Evolutionary conservation across 352 stramenopile species (phyloP), one percentile per base, ranked within the genome.

Genomic region (Pythium biforme): DNA sequence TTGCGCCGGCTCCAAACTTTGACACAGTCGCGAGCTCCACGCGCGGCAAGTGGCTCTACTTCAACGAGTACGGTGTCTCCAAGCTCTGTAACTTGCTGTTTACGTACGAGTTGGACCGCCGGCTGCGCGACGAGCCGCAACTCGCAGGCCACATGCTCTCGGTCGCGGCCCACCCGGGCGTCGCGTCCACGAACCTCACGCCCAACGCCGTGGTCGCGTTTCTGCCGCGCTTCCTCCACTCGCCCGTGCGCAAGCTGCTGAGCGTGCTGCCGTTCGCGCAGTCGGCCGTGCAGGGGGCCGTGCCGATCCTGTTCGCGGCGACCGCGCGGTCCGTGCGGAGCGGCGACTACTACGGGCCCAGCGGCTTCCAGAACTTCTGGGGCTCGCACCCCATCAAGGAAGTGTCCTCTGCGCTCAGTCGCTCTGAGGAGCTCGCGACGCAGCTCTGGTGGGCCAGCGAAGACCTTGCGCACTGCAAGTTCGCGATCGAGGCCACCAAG

Each of bases 61-160:
- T 73, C 20, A 71, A 76, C 54, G 77, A 88, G 41, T 87, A 87
- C 62, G 57, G 50, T 51, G 70, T 61, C 31, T 85, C 70, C 22
- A 77, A 77, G 59, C 58, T 49, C n/a, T 49, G 41, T 14, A 49
- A 49, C 10, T 17, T 49, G 22, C 41, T 76, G 14, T 76, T 76
- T 39, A 58, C 62, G 9, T 64, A 65, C 14, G 70, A 77, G 48
- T 55, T 77, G 10, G 27, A 62, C 23, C 57, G 64, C n/a, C 62
- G 63, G 11, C 58, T 77, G 41, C 78, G 25, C 22, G 22, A 55
- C 53, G n/a, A 34, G 26, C 12, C 50, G 47, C n/a, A 37, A 61
- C 43, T 58, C 22, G 37, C 37, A 31, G 83, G 31, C 59, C 68
- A 66, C 31, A 34, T 76, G 17, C 40, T 66, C 22, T 54, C 64